A percentile compares a stretch with the other conserved stretches of the same genome.
Conservation (phyloP, 1,284 basidiomycete species). For the Apiotrichum gracile region DNA sequence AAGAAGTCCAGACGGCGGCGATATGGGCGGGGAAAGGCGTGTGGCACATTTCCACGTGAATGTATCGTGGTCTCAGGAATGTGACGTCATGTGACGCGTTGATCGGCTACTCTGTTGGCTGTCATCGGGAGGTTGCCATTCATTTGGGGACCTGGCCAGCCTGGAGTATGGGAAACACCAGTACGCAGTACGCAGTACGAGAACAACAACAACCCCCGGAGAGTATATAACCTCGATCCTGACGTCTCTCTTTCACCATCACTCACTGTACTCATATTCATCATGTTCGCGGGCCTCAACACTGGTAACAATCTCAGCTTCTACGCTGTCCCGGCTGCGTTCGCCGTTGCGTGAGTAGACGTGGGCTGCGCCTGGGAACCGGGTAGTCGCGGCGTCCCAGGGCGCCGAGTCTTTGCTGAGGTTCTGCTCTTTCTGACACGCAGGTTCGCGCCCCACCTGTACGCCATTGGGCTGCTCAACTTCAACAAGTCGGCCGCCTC, state of each 20-base stretch:
- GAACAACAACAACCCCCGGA: not conserved
- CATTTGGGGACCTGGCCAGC: too few species aligned
- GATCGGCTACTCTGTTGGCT: not conserved
- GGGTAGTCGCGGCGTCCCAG: too few species aligned
- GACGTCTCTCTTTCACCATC: not conserved
- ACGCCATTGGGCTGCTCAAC: constrained; percentile 11
- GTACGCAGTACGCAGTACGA: too few species aligned
- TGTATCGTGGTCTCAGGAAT: not conserved
- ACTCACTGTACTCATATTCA: not conserved
- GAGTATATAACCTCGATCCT: not conserved
- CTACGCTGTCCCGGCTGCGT: constrained; percentile 32
- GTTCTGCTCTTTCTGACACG: too few species aligned
- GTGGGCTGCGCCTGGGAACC: not conserved
- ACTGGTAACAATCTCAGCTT: constrained; percentile 19
- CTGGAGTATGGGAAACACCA: too few species aligned
- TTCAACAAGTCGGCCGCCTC: constrained; percentile 1
- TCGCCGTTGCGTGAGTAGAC: constrained; percentile 19
- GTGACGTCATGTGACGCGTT: too few species aligned
- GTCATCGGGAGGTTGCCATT: too few species aligned
- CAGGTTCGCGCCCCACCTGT: constrained; percentile 18
- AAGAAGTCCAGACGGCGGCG: not conserved
- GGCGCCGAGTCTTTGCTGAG: too few species aligned
- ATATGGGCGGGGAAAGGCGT: not conserved
- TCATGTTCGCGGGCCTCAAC: constrained; percentile 10
- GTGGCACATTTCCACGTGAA: not conserved